Conservation (phyloP, 2,329 filamentous ascomycete species). For the Stromatinia cepivora region DNA sequence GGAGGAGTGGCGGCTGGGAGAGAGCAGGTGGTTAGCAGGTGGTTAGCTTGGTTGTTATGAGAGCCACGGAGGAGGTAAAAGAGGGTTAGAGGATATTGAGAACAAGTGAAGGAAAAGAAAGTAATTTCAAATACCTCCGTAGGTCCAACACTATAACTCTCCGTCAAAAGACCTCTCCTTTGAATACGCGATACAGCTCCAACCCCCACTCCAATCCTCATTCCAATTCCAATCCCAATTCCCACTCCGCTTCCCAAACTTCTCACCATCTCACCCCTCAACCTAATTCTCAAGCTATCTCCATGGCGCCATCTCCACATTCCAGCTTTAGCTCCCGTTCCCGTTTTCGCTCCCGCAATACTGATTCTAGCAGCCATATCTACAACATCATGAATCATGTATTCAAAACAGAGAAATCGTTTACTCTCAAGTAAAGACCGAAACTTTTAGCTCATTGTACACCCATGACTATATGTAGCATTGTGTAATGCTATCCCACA, state of each 20-base stretch:
- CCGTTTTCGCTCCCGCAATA: background rate
- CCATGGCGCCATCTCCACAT: background rate
- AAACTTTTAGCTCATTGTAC: background rate
- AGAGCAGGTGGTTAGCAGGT: background rate
- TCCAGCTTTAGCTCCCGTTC: background rate
- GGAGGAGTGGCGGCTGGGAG: slow-evolving; percentile 62
- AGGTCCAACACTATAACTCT: slow-evolving; percentile 42
- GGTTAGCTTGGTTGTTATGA: background rate
- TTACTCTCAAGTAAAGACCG: background rate
- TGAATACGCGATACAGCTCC: background rate
- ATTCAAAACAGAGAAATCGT: background rate
- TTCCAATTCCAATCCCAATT: background rate
- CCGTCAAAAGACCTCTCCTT: slow-evolving; percentile 38
- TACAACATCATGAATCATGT: background rate
- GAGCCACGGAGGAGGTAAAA: background rate
- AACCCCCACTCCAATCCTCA: background rate
- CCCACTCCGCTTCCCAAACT: background rate
- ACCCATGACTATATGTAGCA: background rate
- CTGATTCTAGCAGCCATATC: background rate
- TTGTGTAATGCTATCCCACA: slow-evolving; percentile 4
- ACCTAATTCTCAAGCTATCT: background rate
- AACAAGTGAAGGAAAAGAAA: slow-evolving; percentile 15
- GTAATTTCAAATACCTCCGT: slow-evolving; percentile 37
- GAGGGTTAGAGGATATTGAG: background rate
- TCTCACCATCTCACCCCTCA: background rate